These are phyloP conservation scores for Cucurbitaria berberidis DNA, from an alignment of 2,329 filamentous ascomycete species.

Conservation along the genomic window DNA sequence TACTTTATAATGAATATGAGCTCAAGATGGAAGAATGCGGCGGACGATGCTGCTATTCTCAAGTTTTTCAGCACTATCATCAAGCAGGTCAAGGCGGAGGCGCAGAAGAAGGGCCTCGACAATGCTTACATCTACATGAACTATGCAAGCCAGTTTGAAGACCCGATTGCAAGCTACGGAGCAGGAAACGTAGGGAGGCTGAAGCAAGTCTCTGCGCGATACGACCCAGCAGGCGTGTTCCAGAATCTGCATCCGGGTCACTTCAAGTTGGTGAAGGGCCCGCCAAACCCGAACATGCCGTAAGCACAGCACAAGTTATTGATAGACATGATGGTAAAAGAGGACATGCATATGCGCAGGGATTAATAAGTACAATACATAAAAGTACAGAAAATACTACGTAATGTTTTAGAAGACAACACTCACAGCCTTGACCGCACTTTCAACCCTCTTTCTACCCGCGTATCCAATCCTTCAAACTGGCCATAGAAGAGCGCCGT, in stretches of 20 bases:
- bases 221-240: slow-evolving; percentile 46
- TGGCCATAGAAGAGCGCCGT: slow-evolving; percentile 16
- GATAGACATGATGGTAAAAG: not conserved
- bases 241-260: slow-evolving; percentile 45
- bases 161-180: slow-evolving; percentile 44
- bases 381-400: not conserved
- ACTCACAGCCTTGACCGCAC: not conserved
- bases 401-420: not conserved
- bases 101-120: slow-evolving; percentile 16
- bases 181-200: slow-evolving; percentile 33
- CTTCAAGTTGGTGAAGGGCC: slow-evolving; percentile 37
- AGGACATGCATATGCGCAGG: not conserved
- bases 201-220: slow-evolving; percentile 39
- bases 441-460: not conserved
- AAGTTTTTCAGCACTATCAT: slow-evolving; percentile 25
- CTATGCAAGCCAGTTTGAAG: slow-evolving; percentile 47
- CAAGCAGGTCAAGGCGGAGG: slow-evolving; percentile 24
- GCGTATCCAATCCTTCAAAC: slow-evolving; percentile 20
- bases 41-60: slow-evolving; percentile 28
- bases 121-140: slow-evolving; percentile 41
- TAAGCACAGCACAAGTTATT: not conserved
- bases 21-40: slow-evolving; percentile 18
- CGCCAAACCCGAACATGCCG: slow-evolving; percentile 1
- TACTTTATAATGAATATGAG: slow-evolving; percentile 31
- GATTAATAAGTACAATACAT: not conserved